Conservation (phyloP, 495 filamentous ascomycete genomes). For the Penicillium desertorum region DNA sequence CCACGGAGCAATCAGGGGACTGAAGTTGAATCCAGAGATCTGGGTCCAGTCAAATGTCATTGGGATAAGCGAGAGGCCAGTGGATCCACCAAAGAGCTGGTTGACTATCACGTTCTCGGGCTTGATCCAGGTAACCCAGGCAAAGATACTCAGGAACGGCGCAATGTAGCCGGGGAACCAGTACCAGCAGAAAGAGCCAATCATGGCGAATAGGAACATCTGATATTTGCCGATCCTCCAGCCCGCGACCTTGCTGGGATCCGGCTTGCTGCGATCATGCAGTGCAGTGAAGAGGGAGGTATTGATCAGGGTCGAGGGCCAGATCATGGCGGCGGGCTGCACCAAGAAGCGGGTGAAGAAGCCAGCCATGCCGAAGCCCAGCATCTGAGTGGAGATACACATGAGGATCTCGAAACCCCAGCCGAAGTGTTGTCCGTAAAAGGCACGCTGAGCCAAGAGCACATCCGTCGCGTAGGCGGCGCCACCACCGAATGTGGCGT, state of each 20-base stretch:
- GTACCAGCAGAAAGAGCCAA: constrained; percentile 60
- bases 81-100: constrained; percentile 60
- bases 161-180: constrained; percentile 56
- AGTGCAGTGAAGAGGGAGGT: constrained; percentile 68
- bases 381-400: constrained; percentile 66
- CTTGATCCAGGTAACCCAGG: constrained; percentile 52
- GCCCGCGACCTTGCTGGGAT: constrained; percentile 58
- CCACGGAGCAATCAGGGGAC: constrained; percentile 68
- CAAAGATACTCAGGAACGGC: constrained; percentile 48
- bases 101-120: constrained; percentile 51
- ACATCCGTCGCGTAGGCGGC: constrained; percentile 69
- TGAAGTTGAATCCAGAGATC: constrained; percentile 62
- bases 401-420: constrained; percentile 67
- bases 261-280: constrained; percentile 61
- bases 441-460: constrained; percentile 62
- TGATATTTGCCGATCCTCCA: constrained; percentile 66
- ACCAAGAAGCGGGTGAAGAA: constrained; percentile 66
- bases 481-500: constrained; percentile 48
- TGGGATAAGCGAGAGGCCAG: constrained; percentile 59
- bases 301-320: constrained; percentile 65
- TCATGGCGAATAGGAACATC: constrained; percentile 61
- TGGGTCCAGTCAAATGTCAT: constrained; percentile 72
- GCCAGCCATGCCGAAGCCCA: constrained; percentile 72
- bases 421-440: constrained; percentile 67
- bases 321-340: constrained; percentile 66